A percentile compares a stretch with the other conserved stretches of the same genome.
Evolutionary conservation across 2,329 filamentous ascomycete genomes (phyloP).

Genomic region (Arthrobotrys pseudoclavata): DNA sequence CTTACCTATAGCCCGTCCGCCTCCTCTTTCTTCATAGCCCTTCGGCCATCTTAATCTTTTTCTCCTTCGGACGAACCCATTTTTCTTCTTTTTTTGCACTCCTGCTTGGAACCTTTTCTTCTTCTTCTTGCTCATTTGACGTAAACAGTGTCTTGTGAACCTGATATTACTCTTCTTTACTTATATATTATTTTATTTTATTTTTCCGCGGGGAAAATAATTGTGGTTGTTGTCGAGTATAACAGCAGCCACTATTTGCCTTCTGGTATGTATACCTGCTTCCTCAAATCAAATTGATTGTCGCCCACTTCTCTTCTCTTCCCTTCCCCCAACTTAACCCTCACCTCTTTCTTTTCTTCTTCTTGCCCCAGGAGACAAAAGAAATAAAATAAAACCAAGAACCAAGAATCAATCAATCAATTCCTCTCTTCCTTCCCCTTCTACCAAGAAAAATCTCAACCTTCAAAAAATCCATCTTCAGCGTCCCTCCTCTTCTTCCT

Average conservation of each 20-base stretch:
- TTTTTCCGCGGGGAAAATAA: slow-evolving; percentile 10
- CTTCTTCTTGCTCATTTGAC: slow-evolving; percentile 22
- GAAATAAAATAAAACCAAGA: slow-evolving; percentile 8
- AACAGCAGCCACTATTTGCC: neutral
- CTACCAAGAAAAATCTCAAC: slow-evolving; percentile 28
- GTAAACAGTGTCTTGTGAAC: slow-evolving; percentile 22
- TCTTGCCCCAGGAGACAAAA: neutral
- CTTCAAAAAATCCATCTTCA: slow-evolving; percentile 22
- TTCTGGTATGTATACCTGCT: slow-evolving; percentile 44
- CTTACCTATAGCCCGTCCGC: slow-evolving; percentile 56
- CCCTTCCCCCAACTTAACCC: slow-evolving; percentile 2
- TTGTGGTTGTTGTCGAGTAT: slow-evolving; percentile 18
- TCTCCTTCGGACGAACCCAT: slow-evolving; percentile 7
- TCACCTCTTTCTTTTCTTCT: neutral
- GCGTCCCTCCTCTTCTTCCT: slow-evolving; percentile 40
- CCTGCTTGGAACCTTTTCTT: slow-evolving; percentile 10
- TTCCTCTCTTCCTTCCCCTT: slow-evolving; percentile 29
- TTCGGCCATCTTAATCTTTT: slow-evolving; percentile 5
- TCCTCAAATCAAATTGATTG: slow-evolving; percentile 26
- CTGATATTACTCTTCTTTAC: neutral
- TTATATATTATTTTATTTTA: slow-evolving; percentile 3
- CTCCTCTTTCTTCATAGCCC: slow-evolving; percentile 36
- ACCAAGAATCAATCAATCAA: slow-evolving; percentile 27
- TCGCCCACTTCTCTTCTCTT: slow-evolving; percentile 22
- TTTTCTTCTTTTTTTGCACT: neutral